These are phyloP conservation scores for Chenopodium suecicum DNA, from an alignment of 148 eudicot species.

Conservation along the genomic window DNA sequence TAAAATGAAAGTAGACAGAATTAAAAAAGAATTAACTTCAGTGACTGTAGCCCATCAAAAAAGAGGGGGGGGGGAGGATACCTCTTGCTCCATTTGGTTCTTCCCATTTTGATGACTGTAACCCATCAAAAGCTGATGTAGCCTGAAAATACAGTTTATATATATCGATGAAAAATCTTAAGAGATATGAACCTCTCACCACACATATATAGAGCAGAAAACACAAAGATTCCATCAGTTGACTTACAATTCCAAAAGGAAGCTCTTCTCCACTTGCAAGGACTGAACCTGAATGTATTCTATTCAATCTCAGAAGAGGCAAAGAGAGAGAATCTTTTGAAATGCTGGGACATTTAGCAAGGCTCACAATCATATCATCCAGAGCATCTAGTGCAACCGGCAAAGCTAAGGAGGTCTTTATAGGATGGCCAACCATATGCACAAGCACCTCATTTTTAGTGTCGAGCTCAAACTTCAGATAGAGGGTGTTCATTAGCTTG, in stretches of 20 bases:
- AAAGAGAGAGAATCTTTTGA: constrained; percentile 46
- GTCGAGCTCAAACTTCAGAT: constrained; percentile 48
- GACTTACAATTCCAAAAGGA: constrained; percentile 93
- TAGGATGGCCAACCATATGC: constrained; percentile 71
- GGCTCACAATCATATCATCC: constrained; percentile 62
- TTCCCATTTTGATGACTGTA: constrained; percentile 84
- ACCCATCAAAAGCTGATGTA: constrained; percentile 93
- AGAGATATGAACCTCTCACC: constrained; percentile 7
- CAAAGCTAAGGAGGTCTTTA: constrained; percentile 75
- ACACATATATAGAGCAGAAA: not conserved
- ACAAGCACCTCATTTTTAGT: constrained; percentile 45
- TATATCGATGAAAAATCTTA: not conserved
- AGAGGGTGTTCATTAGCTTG: constrained; percentile 61
- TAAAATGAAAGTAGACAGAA: too few species aligned
- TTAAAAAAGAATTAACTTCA: too few species aligned
- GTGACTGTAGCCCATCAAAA: too few species aligned
- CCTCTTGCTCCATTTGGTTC: constrained; percentile 99
- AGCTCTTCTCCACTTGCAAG: constrained; percentile 97
- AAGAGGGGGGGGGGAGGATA: constrained; percentile 3
- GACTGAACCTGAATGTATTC: constrained; percentile 76
- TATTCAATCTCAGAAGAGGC: constrained; percentile 72
- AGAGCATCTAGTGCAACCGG: constrained; percentile 85
- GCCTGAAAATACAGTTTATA: constrained; percentile 45
- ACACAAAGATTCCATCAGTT: not conserved
- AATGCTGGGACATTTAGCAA: constrained; percentile 33